Conservation (phyloP, 345 rosid species). For the Abelmoschus esculentus region DNA sequence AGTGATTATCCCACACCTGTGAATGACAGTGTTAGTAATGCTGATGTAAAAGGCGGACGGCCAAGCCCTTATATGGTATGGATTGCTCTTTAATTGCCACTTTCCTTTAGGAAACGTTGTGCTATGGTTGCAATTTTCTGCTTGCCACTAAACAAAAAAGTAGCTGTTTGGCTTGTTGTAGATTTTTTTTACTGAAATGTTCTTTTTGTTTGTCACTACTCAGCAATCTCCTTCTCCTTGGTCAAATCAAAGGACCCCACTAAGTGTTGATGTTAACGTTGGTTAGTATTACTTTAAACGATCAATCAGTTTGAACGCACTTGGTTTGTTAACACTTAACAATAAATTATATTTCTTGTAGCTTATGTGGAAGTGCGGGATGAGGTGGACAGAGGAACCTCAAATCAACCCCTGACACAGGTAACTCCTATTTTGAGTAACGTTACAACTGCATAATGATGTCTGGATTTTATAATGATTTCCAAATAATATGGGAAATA, state of each 20-base stretch:
- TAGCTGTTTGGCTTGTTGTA: background rate
- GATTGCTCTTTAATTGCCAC: background rate
- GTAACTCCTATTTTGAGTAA: too few relatives aligned
- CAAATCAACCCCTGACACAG: slow-evolving; percentile 43
- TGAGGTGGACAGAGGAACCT: slow-evolving; percentile 66
- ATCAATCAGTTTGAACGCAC: background rate
- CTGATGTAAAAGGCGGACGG: background rate
- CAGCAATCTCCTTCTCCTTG: background rate
- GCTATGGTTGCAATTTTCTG: background rate
- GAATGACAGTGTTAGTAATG: background rate
- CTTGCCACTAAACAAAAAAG: background rate
- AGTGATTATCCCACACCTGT: background rate
- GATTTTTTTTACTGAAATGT: background rate
- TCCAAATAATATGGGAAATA: too few relatives aligned
- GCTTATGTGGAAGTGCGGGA: slow-evolving; percentile 95
- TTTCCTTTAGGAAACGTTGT: background rate
- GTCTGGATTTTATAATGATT: too few relatives aligned
- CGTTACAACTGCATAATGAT: too few relatives aligned
- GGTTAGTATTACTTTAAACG: background rate
- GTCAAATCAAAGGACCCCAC: background rate
- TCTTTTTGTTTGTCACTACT: background rate
- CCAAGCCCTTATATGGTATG: background rate
- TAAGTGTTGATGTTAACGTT: background rate
- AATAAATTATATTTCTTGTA: slow-evolving; percentile 17
- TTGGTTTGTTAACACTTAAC: too few relatives aligned